These are phyloP conservation scores for Cyclotella baltica DNA, from an alignment of 108 stramenopile genomes.

Conservation along the genomic window DNA sequence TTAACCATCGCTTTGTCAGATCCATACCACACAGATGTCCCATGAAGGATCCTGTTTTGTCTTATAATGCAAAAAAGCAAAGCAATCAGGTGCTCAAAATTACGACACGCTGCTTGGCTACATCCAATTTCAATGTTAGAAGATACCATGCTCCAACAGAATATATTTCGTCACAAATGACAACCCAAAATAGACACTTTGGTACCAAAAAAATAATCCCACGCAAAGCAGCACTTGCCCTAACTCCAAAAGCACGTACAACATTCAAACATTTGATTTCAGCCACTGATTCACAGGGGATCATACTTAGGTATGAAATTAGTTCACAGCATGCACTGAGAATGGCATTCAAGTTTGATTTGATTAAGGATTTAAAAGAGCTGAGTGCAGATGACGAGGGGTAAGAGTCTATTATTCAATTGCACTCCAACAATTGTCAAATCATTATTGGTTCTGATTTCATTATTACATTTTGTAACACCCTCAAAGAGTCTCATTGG, in stretches of 20 bases:
- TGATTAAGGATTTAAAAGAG: slow-evolving; percentile 66
- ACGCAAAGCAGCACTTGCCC: slow-evolving; percentile 65
- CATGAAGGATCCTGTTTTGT: no score
- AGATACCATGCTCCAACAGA: no score
- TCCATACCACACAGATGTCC: no score
- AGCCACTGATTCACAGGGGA: slow-evolving; percentile 59
- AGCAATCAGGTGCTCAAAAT: no score
- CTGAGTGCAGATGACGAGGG: slow-evolving; percentile 68
- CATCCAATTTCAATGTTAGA: no score
- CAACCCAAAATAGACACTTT: no score
- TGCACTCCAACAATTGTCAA: not conserved
- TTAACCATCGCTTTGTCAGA: no score
- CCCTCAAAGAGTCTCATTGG: slow-evolving; percentile 70
- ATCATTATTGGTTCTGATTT: not conserved
- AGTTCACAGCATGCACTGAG: slow-evolving; percentile 70
- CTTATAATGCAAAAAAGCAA: no score
- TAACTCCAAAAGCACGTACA: slow-evolving; percentile 73
- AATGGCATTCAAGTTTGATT: slow-evolving; percentile 88
- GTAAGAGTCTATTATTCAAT: slow-evolving; percentile 37
- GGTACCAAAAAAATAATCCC: slow-evolving; percentile 50
- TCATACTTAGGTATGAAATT: slow-evolving; percentile 75
- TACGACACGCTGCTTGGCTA: no score
- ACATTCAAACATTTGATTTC: slow-evolving; percentile 58
- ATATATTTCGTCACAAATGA: no score
- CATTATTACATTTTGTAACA: not conserved